Base-by-base conservation (phyloP, 1,284 basidiomycete species). In the Ustilago vetiveriae region DNA sequence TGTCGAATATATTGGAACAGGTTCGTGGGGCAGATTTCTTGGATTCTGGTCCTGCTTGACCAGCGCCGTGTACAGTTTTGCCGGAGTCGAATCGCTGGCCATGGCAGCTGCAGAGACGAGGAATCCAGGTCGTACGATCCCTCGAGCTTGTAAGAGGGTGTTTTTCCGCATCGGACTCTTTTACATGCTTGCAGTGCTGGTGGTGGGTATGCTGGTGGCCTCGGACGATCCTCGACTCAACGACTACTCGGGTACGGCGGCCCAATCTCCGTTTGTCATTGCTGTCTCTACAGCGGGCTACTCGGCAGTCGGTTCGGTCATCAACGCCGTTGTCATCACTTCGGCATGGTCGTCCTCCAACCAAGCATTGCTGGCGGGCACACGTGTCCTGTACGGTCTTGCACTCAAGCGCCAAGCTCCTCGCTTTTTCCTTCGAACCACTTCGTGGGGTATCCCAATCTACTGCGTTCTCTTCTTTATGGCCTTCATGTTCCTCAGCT, bases 281-380 rank as follows among this genome's bases (percentile, higher is more conserved):
- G 75, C 76, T 16, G 57, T 82, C 35, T 45, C 51, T 0, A 45
- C 66, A 4, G 52, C 46, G 8, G 72, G 78, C 11, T 83, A 83
- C 53, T 78, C 88, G 71, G 86, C 84, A 14, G 58, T 79, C 6
- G 64, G 71, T 0, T 60, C 58, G 2, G 65, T 77, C 37, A 90
- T 94, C 83, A 95, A 95, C 80, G 92, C 92, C 39, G 82, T 84
- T 44, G 82, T 91, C 38, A 85, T 91, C 59, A 88, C 88, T 16
- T 91, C 91, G 3, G 92, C 92, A 2, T 90, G 90, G 87, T 92
- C 91, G 6, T 91, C 92, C 7, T 91, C 90, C 6, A 90, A 88
- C 42, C 90, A 90, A 71, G 89, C 92, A 72, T 81, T 94, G 41
- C 94, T 91, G 82, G 89, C 88, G 3, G 88, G 88, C 14, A 92